These are phyloP conservation scores for Hortiboletus flavorubellus DNA, from an alignment of 768 basidiomycete genomes.

Conservation along the genomic window DNA sequence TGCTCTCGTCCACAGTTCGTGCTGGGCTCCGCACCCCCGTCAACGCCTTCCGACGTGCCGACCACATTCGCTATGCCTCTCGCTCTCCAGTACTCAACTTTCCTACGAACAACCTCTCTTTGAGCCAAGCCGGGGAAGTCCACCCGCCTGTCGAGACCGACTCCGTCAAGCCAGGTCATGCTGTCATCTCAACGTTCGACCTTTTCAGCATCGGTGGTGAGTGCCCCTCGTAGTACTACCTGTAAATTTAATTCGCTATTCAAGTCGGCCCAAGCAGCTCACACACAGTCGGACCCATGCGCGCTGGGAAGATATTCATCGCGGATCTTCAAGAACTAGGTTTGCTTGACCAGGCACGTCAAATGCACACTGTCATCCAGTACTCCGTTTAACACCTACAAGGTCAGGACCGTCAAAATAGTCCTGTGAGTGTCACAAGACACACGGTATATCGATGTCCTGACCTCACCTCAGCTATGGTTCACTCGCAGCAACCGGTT, in stretches of 20 bases:
- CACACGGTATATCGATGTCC: neutral
- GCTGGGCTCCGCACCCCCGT: conserved; percentile 1
- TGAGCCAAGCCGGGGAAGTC: neutral
- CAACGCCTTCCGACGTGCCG: neutral
- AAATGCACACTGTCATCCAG: neutral
- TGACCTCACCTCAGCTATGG: conserved; percentile 59
- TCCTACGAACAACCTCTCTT: conserved; percentile 7
- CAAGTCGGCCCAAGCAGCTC: conserved; percentile 59
- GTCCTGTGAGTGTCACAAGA: conserved; percentile 54
- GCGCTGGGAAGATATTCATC: conserved; percentile 87
- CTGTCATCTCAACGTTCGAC: conserved; percentile 92
- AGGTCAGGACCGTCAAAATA: conserved; percentile 83
- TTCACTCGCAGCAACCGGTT: conserved; percentile 89
- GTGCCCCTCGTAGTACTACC: conserved; percentile 18
- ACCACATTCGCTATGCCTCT: conserved; percentile 16
- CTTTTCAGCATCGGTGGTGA: conserved; percentile 86
- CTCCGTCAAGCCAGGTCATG: conserved; percentile 59
- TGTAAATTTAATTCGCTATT: conserved; percentile 20
- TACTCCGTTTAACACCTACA: neutral
- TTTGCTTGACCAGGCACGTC: conserved; percentile 62
- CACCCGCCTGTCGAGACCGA: conserved; percentile 8
- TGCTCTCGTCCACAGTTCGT: conserved; percentile 8
- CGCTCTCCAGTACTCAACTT: neutral
- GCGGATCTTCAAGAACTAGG: conserved; percentile 64
- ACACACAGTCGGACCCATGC: conserved; percentile 83